Conservation (phyloP, 805 yeast species). For the Candida sphagnicola region DNA sequence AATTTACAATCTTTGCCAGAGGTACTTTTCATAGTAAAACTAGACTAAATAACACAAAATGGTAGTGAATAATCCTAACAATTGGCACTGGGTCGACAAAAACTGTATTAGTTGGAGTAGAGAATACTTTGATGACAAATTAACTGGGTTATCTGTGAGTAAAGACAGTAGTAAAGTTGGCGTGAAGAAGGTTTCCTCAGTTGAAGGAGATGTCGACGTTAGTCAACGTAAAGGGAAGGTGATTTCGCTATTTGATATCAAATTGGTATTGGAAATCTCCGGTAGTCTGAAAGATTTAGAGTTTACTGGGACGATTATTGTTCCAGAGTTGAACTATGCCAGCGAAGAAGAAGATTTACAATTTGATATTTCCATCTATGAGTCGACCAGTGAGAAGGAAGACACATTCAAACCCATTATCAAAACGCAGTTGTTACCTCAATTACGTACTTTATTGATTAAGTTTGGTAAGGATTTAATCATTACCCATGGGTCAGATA, state of each 20-base stretch:
- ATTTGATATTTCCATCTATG: slow-evolving; percentile 67
- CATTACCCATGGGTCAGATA: slow-evolving; percentile 72
- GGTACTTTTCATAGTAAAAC: neutral
- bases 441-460: slow-evolving; percentile 56
- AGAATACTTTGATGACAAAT: slow-evolving; percentile 61
- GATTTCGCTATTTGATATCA: slow-evolving; percentile 83
- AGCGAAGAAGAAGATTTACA: slow-evolving; percentile 82
- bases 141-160: slow-evolving; percentile 45
- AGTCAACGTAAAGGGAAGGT: slow-evolving; percentile 97
- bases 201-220: slow-evolving; percentile 96
- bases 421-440: slow-evolving; percentile 58
- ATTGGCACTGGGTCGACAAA: slow-evolving; percentile 99
- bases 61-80: slow-evolving; percentile 96
- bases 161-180: slow-evolving; percentile 29
- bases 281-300: slow-evolving; percentile 37
- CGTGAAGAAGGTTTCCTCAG: slow-evolving; percentile 46
- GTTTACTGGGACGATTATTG: slow-evolving; percentile 66
- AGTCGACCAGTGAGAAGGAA: slow-evolving; percentile 45
- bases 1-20: neutral
- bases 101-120: slow-evolving; percentile 93
- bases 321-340: slow-evolving; percentile 95
- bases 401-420: slow-evolving; percentile 47
- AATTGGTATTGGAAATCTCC: slow-evolving; percentile 54
- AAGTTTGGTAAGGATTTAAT: slow-evolving; percentile 79
- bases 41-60: slow-evolving; percentile 30